Base-by-base conservation (phyloP, 176 grass and related monocot species). In the Oryza nivara region DNA sequence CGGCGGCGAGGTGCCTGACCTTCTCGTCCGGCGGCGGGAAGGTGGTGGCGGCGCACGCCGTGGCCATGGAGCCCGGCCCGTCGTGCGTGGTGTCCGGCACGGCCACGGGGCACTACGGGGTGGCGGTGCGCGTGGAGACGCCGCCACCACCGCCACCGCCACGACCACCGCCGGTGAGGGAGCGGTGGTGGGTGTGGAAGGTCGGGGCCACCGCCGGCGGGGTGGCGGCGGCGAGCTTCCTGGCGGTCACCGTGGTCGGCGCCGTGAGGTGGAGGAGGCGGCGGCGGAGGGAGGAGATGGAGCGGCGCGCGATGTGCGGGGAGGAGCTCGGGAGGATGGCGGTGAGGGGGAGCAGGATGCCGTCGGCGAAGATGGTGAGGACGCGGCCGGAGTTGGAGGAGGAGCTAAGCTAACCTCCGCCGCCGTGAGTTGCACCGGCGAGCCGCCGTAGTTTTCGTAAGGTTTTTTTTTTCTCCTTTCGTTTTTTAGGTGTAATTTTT, bases 211-310 rank as follows among this genome's bases (percentile, higher is more conserved):
- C 76, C 70, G 60, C 54, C 5, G 52, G 51, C 0, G 89, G 85
- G 16, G 51, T 91, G 22, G 4, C 75, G 60, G 85, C 51, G 0
- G 51, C 73, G 12, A 64, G 51, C 4, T 83, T 65, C 15, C 0
- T 84, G 20, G 80, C 43, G 69, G 28, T 87, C 30, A 48, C 70
- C 30, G 84, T 80, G 51, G 84, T 75, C 9, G n/a, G 41, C 23
- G 85, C 75, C 12, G 76, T 87, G 5, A 69, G 89, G 48, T 90
- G 84, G 85, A 56, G 51, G 32, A 83, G 84, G 70, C 75, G 49
- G 75, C 80, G 84, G 28, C 45, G 85, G 76, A 87, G 89, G 89
- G 84, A 90, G 80, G 89, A 86, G 43, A 90, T 90, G 89, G 89
- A 87, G 17, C 11, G 19, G 70, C 70, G 51, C 15, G 70, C 89